Evolutionary conservation across 2,329 filamentous ascomycete genomes (phyloP), one percentile per base, ranked within the genome.

Genomic region (Talaromyces sp.): DNA sequence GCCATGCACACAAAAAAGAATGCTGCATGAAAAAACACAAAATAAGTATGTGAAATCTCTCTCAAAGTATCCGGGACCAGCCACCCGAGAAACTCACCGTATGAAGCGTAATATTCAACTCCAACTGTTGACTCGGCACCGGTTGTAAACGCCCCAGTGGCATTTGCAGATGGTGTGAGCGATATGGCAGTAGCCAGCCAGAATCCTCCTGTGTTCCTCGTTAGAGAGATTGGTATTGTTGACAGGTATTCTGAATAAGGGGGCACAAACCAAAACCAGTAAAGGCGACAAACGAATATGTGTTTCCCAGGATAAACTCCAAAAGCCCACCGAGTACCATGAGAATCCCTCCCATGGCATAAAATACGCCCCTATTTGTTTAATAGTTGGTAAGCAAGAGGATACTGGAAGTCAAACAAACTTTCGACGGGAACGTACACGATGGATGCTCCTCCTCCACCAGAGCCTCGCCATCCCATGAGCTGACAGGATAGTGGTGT

Each of bases 1-100:
- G 78, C 85, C 87, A 90, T 89, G 65, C 83, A 83, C 60, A 91
- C 72, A 56, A 86, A 80, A 76, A 88, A 85, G 77, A 89, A 90
- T 66, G 72, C 68, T 65, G 59, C 61, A 1, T 47, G 3, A 23
- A 18, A n/a, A 47, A 10, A 8, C 42, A 9, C 23, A 23, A 23
- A 23, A 23, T 47, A 18, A 47, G 42, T 9, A 47, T 18, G 42
- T n/a, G n/a, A 47, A 47, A 23, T 23, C 23, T 42, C 16, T 23
- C 31, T 36, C 33, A 36, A 23, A 36, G 33, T 56, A n/a, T 33
- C 31, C n/a, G 7, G 23, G 18, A 54, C 12, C 16, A 34, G 27
- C 9, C 31, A 33, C 12, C 10, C 1, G 3, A 33, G 51, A 23
- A 23, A 63, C 78, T 54, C 73, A 85, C 83, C 83, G 53, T 85